Percentiles rank a stretch among this genome's conserved stretches.
Evolutionary conservation across 306 rosid species (phyloP).

Genomic region (Castanopsis chinensis): DNA sequence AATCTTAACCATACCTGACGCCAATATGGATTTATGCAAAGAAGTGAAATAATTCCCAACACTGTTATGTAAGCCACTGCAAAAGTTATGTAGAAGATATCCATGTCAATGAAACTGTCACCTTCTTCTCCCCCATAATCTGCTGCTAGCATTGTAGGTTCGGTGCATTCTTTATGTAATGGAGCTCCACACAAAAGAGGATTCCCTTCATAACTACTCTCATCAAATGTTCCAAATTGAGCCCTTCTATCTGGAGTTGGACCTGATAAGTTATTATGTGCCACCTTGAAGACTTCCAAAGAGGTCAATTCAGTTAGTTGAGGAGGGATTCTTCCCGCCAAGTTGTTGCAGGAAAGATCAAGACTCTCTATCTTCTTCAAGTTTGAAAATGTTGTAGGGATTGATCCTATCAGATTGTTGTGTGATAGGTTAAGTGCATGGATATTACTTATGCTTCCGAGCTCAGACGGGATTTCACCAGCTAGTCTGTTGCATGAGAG

Average conservation of each 20-base stretch:
- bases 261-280: background rate
- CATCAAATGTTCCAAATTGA: background rate
- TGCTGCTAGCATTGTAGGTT: background rate
- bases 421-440: background rate
- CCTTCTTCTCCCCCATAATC: background rate
- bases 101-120: background rate
- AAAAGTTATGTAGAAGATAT: background rate
- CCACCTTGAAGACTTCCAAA: background rate
- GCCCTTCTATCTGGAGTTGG: background rate
- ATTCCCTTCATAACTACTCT: background rate
- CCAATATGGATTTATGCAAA: background rate
- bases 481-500: background rate
- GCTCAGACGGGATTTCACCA: background rate
- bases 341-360: conserved; percentile 7
- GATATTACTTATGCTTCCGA: background rate
- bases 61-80: background rate
- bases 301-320: background rate
- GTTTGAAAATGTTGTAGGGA: background rate
- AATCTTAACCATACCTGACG: conserved; percentile 1
- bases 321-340: background rate
- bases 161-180: background rate
- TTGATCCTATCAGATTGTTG: background rate
- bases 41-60: background rate
- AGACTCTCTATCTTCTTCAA: background rate
- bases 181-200: conserved; percentile 2